These are phyloP conservation scores for Haematococcus lacustris DNA, from an alignment of 139 green algal species.

Conservation along the genomic window DNA sequence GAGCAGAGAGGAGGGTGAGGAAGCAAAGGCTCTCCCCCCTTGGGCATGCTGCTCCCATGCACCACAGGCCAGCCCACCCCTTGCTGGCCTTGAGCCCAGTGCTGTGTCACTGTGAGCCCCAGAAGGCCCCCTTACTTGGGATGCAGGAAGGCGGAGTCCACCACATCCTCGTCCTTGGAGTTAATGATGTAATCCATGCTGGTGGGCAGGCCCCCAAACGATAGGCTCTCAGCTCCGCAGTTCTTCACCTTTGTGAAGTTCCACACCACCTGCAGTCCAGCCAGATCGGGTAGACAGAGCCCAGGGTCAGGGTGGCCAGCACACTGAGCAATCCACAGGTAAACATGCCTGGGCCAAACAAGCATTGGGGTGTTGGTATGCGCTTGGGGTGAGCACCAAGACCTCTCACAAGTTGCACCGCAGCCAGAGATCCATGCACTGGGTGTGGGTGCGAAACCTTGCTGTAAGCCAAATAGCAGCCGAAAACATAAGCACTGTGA, in stretches of 20 bases:
- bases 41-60: too few species aligned
- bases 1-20: too few species aligned
- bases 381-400: too few species aligned
- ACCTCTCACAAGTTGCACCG: too few species aligned
- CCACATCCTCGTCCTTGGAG: constrained; percentile 66
- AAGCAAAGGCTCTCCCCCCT: too few species aligned
- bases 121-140: constrained; percentile 41
- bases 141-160: constrained; percentile 75
- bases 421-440: too few species aligned
- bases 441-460: too few species aligned
- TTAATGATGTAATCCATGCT: constrained; percentile 76
- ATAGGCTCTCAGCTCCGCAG: constrained; percentile 34
- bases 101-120: too few species aligned
- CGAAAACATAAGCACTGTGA: too few species aligned
- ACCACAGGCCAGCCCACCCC: too few species aligned
- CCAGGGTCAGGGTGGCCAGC: background rate
- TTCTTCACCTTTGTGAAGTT: constrained; percentile 69
- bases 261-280: constrained; percentile 53
- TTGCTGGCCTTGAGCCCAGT: too few species aligned
- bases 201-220: constrained; percentile 71
- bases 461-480: too few species aligned
- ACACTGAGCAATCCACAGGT: background rate
- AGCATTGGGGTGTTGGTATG: background rate
- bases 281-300: background rate
- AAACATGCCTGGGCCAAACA: background rate